Evolutionary conservation across 2,329 filamentous ascomycete species (phyloP), one percentile per base, ranked within the genome.

Genomic region (Mollisia scopiformis): DNA sequence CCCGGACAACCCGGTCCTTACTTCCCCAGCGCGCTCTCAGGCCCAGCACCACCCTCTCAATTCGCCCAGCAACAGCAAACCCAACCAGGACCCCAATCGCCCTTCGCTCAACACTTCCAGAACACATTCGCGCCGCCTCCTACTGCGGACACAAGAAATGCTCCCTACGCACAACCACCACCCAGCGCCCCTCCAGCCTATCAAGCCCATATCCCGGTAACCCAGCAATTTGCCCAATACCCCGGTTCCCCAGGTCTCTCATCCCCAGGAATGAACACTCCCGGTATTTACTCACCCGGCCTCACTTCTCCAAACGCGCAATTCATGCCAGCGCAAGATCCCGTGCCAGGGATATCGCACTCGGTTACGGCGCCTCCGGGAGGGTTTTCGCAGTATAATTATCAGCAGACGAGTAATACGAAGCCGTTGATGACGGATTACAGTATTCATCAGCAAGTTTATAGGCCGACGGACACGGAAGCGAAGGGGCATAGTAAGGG

Each of bases 391-490:
- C 81, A 84, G 62, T 89, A 84, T 68, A 73, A 72, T 39, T 83
- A 84, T 57, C 68, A 68, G 0, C 69, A 74, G 11, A 16, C 62
- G 1, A 64, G 62, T 37, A 65, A 63, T 43, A 67, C 75, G 14
- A 72, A 77, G 8, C 76, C 76, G 1, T 68, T 72, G 70, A 23
- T 68, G 67, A 58, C 62, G 61, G 83, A 85, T 53, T 90, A 88
- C 61, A 73, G 75, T 7, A 76, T 92, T 43, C 90, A 93, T 69
- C 82, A 86, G 69, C 89, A 92, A 73, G 75, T 86, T 19, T 93
- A 92, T 71, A 76, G 85, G 57, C 90, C 90, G 1, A 88, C 85
- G 5, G 87, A 90, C 73, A 76, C 77, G 5, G 89, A 91, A 73
- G 75, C 66, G n/a, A 16, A 21, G 10, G 21, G 21, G 21, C 55